Base-by-base conservation (phyloP, 768 basidiomycete genomes). In the Mycena rosella region DNA sequence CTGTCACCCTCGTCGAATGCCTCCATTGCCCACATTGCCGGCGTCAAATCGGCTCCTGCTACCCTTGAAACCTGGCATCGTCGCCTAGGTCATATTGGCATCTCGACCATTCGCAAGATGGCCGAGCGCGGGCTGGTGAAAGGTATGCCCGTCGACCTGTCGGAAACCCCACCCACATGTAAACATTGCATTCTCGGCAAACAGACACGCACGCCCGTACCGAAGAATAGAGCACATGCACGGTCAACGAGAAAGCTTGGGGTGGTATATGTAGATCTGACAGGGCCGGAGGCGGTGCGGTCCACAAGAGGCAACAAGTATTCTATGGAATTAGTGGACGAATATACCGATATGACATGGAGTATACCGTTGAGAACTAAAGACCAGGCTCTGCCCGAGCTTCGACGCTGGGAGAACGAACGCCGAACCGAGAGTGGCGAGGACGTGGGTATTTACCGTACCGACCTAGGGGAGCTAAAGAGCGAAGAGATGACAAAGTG, bases 91-190 rank as follows among this genome's bases (percentile, higher is more conserved):
- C 75, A 76, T 36, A 54, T 53, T 4, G 69, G 67, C 42, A 53
- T 67, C 20, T 47, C 60, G 6, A 34, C 67, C 3, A 61, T 75
- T 6, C 27, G 30, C 10, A 52, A 71, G 15, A 57, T 71, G 56
- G 70, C 72, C 1, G 17, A 36, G 20, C 13, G 24, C 15, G 40
- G 49, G 18, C 49, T 54, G 51, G 63, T 64, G 5, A 38, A 49
- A 68, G 72, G 72, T 71, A 73, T 73, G 72, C 64, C 55, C 7
- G 45, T 63, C 53, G 64, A 71, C 26, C 61, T 73, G 20, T 69
- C 70, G 1, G 24, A 42, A 10, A 32, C 20, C 5, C 70, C 70
- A 2, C 58, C 70, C 15, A 40, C 4, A 1, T 73, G 72, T 61
- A 45, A 68, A 47, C 51, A 69, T 51, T 73, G 72, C 40, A 72